Evolutionary conservation across 1,139 yeast species (phyloP), one percentile per base, ranked within the genome.

Genomic region (Geotrichum citri-aurantii): DNA sequence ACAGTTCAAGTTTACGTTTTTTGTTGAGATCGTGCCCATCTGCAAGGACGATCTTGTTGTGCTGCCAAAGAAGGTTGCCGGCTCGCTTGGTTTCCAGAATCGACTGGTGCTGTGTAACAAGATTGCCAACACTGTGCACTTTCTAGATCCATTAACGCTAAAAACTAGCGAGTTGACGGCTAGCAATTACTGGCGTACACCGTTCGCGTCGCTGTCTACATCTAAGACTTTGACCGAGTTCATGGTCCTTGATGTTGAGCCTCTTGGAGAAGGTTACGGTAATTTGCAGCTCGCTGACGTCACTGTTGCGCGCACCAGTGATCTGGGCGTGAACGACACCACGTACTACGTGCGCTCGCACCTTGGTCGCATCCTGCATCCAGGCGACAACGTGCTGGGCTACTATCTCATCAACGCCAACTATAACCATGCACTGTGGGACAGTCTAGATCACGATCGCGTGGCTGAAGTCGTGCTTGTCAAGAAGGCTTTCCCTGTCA

Each of bases 31-130:
- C 66, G 96, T 90, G 6, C 99, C 99, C 23, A 85, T 95, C 55
- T 93, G 99, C 81, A 88, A 95, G 73, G 99, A 93, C 71, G 99
- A 95, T 71, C 79, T 95, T 67, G 96, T 95, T 46, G 91, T 93
- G 48, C 78, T 95, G 65, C 99, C 99, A 33, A 86, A 86, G 71
- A 85, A 85, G 68, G 74, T 92, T 65, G 97, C 99, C 2, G 82
- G 84, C 64, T 82, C 89, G 23, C 73, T 89, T 76, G 97, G 98
- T 61, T 54, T 59, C 42, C 86, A 90, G 58, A 63, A 65, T 51
- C 65, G 61, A 48, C 59, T 69, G 57, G 95, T 88, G 7, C 73
- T 95, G 60, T 95, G 99, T 76, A 83, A 89, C 61, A 88, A 88
- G 70, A 77, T 95, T 59, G 82, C 95, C 52, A 92, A 90, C 72